Evolutionary conservation across 2,329 filamentous ascomycete species (phyloP).

Genomic region (Penicillium oxalicum): DNA sequence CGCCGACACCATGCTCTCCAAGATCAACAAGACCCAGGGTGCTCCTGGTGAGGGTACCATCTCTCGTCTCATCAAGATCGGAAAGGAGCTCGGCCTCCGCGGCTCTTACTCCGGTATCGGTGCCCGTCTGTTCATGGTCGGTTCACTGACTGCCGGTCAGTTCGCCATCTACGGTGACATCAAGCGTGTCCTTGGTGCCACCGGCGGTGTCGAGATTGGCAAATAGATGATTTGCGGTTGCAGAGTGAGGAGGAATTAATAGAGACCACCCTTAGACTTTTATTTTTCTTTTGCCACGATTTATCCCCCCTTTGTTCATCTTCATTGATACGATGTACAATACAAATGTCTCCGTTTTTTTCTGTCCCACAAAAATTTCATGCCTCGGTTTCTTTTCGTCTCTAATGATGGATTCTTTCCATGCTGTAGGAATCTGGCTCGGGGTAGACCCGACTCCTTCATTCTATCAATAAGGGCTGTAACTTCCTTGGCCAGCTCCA

Average conservation of each 20-base stretch:
- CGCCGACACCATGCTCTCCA: constrained; percentile 87
- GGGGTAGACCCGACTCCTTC: no score
- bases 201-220: constrained; percentile 67
- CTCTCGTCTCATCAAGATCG: constrained; percentile 79
- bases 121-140: constrained; percentile 50
- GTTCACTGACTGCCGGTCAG: constrained; percentile 70
- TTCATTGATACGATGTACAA: constrained; percentile 22
- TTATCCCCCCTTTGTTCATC: constrained; percentile 19
- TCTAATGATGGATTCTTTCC: background rate
- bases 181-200: constrained; percentile 64
- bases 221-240: constrained; percentile 33
- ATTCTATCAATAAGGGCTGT: no score
- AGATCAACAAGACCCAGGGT: constrained; percentile 95
- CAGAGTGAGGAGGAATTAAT: constrained; percentile 17
- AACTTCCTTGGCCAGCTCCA: no score
- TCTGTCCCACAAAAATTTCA: constrained; percentile 13
- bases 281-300: constrained; percentile 6
- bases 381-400: constrained; percentile 13
- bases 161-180: constrained; percentile 82
- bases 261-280: constrained; percentile 23
- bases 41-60: constrained; percentile 77
- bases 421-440: no score
- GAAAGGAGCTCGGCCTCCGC: constrained; percentile 71
- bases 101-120: constrained; percentile 77
- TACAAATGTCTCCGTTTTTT: constrained; percentile 20